Percentiles rank a stretch among this genome's conserved stretches.
Evolutionary conservation across 192 early-diverging fungal genomes (phyloP).

Genomic region (Mortierella claussenii): DNA sequence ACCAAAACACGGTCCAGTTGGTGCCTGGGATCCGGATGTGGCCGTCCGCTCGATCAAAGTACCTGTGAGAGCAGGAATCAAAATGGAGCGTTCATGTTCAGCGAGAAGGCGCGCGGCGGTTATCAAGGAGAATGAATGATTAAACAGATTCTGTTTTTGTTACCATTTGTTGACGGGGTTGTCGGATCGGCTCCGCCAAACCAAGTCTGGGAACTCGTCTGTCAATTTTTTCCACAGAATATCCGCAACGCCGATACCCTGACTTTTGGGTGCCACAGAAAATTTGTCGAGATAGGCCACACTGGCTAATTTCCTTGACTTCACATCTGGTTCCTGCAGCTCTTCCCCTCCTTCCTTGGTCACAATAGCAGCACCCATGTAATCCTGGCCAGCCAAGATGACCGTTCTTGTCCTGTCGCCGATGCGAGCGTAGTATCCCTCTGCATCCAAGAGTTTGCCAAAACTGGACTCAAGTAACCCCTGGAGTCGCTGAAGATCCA

Average conservation of each 20-base stretch:
- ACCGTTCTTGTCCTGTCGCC: conserved; percentile 61
- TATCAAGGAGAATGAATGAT: too few species aligned
- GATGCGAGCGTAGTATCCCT: conserved; percentile 70
- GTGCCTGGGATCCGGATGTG: conserved; percentile 69
- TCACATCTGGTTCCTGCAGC: neutral
- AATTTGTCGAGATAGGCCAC: conserved; percentile 91
- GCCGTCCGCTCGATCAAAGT: conserved; percentile 93
- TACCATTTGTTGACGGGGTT: conserved; percentile 97
- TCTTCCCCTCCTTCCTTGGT: conserved; percentile 69
- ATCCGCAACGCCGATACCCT: conserved; percentile 94
- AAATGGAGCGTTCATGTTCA: too few species aligned
- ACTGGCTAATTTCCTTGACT: too few species aligned
- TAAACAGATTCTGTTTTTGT: neutral
- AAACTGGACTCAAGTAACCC: conserved; percentile 83
- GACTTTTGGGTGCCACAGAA: conserved; percentile 83
- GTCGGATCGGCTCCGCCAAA: conserved; percentile 86
- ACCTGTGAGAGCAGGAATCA: conserved; percentile 55
- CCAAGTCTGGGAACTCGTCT: conserved; percentile 73
- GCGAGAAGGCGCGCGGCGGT: too few species aligned
- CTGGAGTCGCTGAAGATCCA: conserved; percentile 64
- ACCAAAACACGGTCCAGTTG: conserved; percentile 93
- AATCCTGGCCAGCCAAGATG: conserved; percentile 87
- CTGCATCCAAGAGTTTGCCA: conserved; percentile 64
- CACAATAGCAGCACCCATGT: conserved; percentile 90
- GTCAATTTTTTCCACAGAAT: conserved; percentile 90